Conservation (phyloP, 495 filamentous ascomycete genomes). For the Evernia prunastri region DNA sequence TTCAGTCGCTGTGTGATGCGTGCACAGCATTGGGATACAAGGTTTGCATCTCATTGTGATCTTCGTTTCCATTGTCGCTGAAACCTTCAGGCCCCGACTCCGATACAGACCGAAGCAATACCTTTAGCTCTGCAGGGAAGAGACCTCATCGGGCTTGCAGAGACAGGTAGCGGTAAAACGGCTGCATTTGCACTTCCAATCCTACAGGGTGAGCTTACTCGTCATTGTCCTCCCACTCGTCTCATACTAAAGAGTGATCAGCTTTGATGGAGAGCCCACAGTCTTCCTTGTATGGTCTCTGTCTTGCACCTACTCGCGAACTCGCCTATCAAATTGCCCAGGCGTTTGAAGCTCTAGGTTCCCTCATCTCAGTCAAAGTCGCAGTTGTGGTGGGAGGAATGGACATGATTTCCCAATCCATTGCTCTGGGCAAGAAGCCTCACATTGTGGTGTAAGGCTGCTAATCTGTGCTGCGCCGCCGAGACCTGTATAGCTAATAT, state of each 20-base stretch:
- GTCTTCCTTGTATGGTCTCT: conserved; percentile 61
- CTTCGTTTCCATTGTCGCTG: neutral
- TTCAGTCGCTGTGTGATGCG: conserved; percentile 80
- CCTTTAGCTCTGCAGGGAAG: conserved; percentile 73
- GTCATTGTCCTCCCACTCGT: neutral
- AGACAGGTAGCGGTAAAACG: conserved; percentile 92
- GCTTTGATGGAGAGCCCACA: conserved; percentile 77
- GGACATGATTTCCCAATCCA: conserved; percentile 87
- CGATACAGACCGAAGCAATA: conserved; percentile 71
- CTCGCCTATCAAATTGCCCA: conserved; percentile 85
- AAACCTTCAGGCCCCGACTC: conserved; percentile 50
- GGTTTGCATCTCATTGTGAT: neutral
- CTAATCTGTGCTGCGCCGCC: neutral
- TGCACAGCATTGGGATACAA: conserved; percentile 77
- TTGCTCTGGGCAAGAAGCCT: conserved; percentile 84
- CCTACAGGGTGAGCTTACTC: conserved; percentile 49
- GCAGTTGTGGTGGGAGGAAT: conserved; percentile 84
- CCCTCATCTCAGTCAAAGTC: conserved; percentile 70
- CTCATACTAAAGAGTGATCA: conserved; percentile 18
- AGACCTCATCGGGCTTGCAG: conserved; percentile 87
- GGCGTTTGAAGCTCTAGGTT: conserved; percentile 75
- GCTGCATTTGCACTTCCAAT: conserved; percentile 89
- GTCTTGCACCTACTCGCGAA: conserved; percentile 88
- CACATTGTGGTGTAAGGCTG: conserved; percentile 55
- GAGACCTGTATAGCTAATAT: conserved; percentile 53